These are phyloP conservation scores for Bipolaris victoriae DNA, from an alignment of 2,329 filamentous ascomycete genomes.

Conservation along the genomic window DNA sequence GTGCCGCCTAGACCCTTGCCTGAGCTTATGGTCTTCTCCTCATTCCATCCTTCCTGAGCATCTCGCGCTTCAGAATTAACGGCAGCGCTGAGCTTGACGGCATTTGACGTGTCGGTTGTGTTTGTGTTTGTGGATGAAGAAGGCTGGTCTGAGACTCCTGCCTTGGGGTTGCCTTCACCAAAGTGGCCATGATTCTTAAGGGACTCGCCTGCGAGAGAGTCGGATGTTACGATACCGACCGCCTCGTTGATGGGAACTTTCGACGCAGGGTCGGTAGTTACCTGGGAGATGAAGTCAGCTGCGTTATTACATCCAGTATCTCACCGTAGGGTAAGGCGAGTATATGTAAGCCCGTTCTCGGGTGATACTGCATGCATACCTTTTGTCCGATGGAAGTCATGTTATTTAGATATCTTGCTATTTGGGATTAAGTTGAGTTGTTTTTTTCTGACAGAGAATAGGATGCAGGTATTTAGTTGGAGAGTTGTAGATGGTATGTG, in stretches of 20 bases:
- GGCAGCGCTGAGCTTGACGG: slow-evolving; percentile 58
- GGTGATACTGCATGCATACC: slow-evolving; percentile 12
- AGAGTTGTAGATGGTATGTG: neutral
- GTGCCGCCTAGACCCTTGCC: slow-evolving; percentile 46
- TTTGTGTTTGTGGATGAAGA: slow-evolving; percentile 62
- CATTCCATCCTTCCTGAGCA: slow-evolving; percentile 48
- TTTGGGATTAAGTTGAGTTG: neutral
- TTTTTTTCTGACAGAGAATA: neutral
- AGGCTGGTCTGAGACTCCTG: slow-evolving; percentile 57
- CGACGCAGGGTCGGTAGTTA: slow-evolving; percentile 57
- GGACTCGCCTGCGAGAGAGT: slow-evolving; percentile 80
- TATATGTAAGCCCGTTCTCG: neutral
- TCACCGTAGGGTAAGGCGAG: neutral
- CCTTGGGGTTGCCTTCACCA: slow-evolving; percentile 62
- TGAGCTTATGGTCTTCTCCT: slow-evolving; percentile 51
- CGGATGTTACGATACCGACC: slow-evolving; percentile 67
- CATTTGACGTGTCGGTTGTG: slow-evolving; percentile 62
- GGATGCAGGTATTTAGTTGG: neutral
- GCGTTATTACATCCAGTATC: neutral
- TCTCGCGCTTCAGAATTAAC: slow-evolving; percentile 55
- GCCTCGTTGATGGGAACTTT: slow-evolving; percentile 62
- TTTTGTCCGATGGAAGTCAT: slow-evolving; percentile 26
- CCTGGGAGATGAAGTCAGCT: slow-evolving; percentile 31
- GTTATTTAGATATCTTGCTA: slow-evolving; percentile 12
- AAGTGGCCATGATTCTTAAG: slow-evolving; percentile 65